Base-by-base conservation (phyloP, 768 basidiomycete genomes). In the Panaeolus cyanescens region DNA sequence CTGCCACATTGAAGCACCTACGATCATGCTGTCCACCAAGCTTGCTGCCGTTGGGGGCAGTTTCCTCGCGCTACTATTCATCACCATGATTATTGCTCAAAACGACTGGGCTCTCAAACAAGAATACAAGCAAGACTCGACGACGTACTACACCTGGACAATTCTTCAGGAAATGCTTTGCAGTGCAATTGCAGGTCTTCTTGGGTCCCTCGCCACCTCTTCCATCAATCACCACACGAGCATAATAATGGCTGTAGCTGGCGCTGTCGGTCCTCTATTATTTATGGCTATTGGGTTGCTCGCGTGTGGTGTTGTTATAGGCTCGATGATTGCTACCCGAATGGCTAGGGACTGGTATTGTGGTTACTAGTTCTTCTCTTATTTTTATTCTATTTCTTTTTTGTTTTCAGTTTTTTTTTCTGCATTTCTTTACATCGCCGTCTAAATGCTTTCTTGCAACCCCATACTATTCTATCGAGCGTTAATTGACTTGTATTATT, bases 21-120 rank as follows among this genome's bases (percentile, higher is more conserved):
- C 39, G 22, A 22, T 42, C 19, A 42, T 42, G 7, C 19, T 22
- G 19, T 42, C 39, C 39, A 20, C 39, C 19, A 68, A 65, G 59
- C 62, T 68, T 54, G 72, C 72, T 19, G 68, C 67, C 5, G 59
- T 67, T 39, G 73, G 72, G 9, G 73, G 73, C 28, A 62, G 58
- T 12, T 61, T 67, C 8, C 68, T 74, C 22, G 60, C 67, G 0
- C 53, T 71, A 36, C 59, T 68, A 12, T 70, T 68, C 54, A 54
- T 70, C 33, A 57, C 64, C 8, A 54, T 68, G 9, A 54, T 71
- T 8, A 40, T 67, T 33, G 33, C 50, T 45, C 59, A 58, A 56
- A 54, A 59, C 36, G 22, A 22, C 22, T 25, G 17, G 15, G 32
- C 30, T 30, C 25, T 32, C 33, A 58, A 12, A 5, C 19, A 20